Conservation (phyloP, 805 yeast species). For the Wickerhamiella dianesei region DNA sequence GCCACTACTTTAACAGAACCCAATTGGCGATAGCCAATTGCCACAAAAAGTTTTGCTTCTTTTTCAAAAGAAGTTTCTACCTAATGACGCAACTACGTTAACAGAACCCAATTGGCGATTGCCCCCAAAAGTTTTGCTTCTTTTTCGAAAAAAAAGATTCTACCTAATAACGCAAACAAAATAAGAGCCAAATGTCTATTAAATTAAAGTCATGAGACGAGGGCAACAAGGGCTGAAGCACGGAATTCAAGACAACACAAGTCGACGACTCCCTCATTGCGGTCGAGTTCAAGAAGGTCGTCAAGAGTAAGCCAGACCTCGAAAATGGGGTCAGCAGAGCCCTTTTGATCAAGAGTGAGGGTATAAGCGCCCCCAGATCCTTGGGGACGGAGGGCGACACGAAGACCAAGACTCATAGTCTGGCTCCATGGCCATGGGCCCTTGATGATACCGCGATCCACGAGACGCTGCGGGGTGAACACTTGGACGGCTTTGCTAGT, state of each 20-base stretch:
- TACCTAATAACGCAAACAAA: not conserved
- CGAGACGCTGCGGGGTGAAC: not conserved
- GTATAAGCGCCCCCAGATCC: constrained; percentile 24
- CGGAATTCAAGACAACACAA: constrained; percentile 4
- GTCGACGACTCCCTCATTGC: constrained; percentile 5
- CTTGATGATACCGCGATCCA: constrained; percentile 12
- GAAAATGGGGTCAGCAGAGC: constrained; percentile 22
- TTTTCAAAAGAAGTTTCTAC: too few species aligned
- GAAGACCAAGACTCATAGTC: constrained; percentile 17
- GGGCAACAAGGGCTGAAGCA: not conserved
- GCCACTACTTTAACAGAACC: too few species aligned
- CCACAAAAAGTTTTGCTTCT: too few species aligned
- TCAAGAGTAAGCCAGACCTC: constrained; percentile 24
- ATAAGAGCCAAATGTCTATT: not conserved
- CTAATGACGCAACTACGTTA: too few species aligned
- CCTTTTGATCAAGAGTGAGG: constrained; percentile 22
- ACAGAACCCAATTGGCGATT: too few species aligned
- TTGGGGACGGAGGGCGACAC: constrained; percentile 19
- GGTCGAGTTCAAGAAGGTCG: constrained; percentile 23
- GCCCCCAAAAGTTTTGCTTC: too few species aligned
- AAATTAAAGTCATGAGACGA: too few species aligned
- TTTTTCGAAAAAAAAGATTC: too few species aligned
- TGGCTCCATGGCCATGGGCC: constrained; percentile 20
- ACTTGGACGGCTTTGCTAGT: constrained; percentile 10
- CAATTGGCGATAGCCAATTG: too few species aligned